Evolutionary conservation across 1,139 yeast species (phyloP).

Genomic region (Yamadazyma diddensiae): DNA sequence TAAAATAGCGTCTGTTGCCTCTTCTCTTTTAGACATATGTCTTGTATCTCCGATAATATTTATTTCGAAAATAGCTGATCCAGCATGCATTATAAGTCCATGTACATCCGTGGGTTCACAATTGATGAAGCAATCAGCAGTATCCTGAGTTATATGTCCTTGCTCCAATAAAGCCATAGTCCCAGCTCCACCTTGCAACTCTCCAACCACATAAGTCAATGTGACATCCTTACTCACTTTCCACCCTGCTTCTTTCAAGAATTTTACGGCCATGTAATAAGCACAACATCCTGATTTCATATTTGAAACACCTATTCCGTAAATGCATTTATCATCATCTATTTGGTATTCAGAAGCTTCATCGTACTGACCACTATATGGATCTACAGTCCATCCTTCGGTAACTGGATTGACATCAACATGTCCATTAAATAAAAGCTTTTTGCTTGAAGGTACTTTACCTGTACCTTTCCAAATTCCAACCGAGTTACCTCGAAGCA

Average conservation of each 20-base stretch:
- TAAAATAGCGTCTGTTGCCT: slow-evolving; percentile 15
- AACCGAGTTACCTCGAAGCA: slow-evolving; percentile 19
- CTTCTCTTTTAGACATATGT: slow-evolving; percentile 16
- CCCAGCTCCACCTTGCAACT: slow-evolving; percentile 18
- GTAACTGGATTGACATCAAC: slow-evolving; percentile 25
- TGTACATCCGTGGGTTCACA: slow-evolving; percentile 16
- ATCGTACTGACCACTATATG: slow-evolving; percentile 20
- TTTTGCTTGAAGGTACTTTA: slow-evolving; percentile 11
- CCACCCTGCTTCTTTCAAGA: slow-evolving; percentile 17
- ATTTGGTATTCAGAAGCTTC: slow-evolving; percentile 9
- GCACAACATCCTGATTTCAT: slow-evolving; percentile 27
- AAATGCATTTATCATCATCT: slow-evolving; percentile 15
- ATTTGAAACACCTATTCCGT: slow-evolving; percentile 25
- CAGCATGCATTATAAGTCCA: slow-evolving; percentile 15
- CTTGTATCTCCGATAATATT: slow-evolving; percentile 16
- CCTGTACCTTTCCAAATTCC: slow-evolving; percentile 24
- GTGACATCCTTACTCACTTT: slow-evolving; percentile 14
- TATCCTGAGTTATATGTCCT: slow-evolving; percentile 11
- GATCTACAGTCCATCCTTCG: slow-evolving; percentile 27
- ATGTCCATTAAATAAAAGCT: slow-evolving; percentile 23
- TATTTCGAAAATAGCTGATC: slow-evolving; percentile 15
- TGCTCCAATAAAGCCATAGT: slow-evolving; percentile 15
- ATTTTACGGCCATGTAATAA: slow-evolving; percentile 24
- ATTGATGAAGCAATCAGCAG: slow-evolving; percentile 14
- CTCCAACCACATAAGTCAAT: slow-evolving; percentile 15